Evolutionary conservation across 768 basidiomycete genomes (phyloP).

Genomic region (Asterophora lycoperdoides): DNA sequence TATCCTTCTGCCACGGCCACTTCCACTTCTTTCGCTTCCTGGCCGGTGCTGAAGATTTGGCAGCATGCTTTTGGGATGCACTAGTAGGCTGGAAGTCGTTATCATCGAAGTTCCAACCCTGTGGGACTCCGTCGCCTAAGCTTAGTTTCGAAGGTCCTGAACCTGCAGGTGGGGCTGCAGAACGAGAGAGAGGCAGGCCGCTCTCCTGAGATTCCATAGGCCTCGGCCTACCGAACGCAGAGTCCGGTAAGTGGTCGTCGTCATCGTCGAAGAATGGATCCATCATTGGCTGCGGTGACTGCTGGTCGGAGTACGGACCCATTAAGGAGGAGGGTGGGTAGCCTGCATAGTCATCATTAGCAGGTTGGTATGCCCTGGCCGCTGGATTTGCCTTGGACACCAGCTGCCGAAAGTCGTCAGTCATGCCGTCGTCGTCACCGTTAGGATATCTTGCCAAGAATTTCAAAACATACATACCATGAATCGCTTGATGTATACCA

Average conservation of each 20-base stretch:
- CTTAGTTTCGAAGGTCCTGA: slow-evolving; percentile 45
- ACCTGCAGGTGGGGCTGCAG: slow-evolving; percentile 62
- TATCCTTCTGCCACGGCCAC: slow-evolving; percentile 82
- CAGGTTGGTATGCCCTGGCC: slow-evolving; percentile 44
- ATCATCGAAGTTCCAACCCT: slow-evolving; percentile 75
- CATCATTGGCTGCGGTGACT: slow-evolving; percentile 45
- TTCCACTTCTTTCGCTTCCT: slow-evolving; percentile 49
- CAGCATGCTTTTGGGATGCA: slow-evolving; percentile 38
- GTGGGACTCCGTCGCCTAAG: slow-evolving; percentile 44
- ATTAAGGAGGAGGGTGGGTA: slow-evolving; percentile 55
- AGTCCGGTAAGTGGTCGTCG: slow-evolving; percentile 66
- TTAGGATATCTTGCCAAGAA: slow-evolving; percentile 10
- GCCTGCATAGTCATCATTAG: slow-evolving; percentile 51
- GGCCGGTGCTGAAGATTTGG: slow-evolving; percentile 31
- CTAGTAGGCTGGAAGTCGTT: slow-evolving; percentile 44
- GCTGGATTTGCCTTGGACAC: slow-evolving; percentile 73
- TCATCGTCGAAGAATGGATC: slow-evolving; percentile 92
- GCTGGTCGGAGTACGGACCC: slow-evolving; percentile 36
- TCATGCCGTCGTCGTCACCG: slow-evolving; percentile 34
- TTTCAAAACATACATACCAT: neutral
- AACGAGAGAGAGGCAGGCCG: slow-evolving; percentile 52
- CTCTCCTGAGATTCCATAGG: slow-evolving; percentile 53
- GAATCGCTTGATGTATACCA: slow-evolving; percentile 9
- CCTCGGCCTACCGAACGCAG: slow-evolving; percentile 53
- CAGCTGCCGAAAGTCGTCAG: slow-evolving; percentile 70